These are phyloP conservation scores for Catenaria anguillulae DNA, from an alignment of 371 early-diverging fungal genomes.

Conservation along the genomic window DNA sequence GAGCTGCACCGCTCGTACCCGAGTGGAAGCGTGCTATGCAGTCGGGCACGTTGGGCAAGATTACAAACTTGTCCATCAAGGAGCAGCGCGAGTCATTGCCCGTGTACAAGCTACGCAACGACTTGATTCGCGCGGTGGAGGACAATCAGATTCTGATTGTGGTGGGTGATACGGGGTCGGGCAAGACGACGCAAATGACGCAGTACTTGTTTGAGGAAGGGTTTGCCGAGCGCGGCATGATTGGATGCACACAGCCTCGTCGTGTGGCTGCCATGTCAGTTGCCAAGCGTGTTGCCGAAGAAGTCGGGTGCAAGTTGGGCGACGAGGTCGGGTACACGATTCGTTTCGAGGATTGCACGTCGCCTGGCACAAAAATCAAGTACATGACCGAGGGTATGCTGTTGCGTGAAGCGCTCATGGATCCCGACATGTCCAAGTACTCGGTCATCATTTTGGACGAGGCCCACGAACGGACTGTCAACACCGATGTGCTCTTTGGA, in stretches of 20 bases:
- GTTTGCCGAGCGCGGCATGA: slow-evolving; percentile 61
- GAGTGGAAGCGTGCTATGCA: slow-evolving; percentile 87
- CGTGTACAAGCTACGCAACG: slow-evolving; percentile 61
- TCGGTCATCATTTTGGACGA: slow-evolving; percentile 96
- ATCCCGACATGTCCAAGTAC: slow-evolving; percentile 68
- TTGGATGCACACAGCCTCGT: slow-evolving; percentile 99
- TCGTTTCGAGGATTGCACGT: slow-evolving; percentile 94
- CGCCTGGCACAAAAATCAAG: slow-evolving; percentile 85
- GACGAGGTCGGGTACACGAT: slow-evolving; percentile 96
- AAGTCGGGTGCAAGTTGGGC: slow-evolving; percentile 88
- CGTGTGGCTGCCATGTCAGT: slow-evolving; percentile 99
- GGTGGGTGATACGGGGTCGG: slow-evolving; percentile 97
- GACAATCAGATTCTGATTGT: slow-evolving; percentile 85
- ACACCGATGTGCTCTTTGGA: slow-evolving; percentile 97
- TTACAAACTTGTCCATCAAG: slow-evolving; percentile 72
- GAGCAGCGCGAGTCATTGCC: slow-evolving; percentile 87
- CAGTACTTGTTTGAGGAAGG: slow-evolving; percentile 95
- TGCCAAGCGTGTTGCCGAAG: slow-evolving; percentile 96
- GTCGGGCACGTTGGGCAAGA: slow-evolving; percentile 78
- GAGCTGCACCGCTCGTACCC: slow-evolving; percentile 26
- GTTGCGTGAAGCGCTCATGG: slow-evolving; percentile 86
- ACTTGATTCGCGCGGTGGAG: slow-evolving; percentile 62
- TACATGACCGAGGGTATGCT: slow-evolving; percentile 99
- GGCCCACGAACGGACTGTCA: slow-evolving; percentile 97
- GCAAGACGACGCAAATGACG: slow-evolving; percentile 99